Conservation (phyloP, 257 asterid genomes). For the Osmanthus fragrans region DNA sequence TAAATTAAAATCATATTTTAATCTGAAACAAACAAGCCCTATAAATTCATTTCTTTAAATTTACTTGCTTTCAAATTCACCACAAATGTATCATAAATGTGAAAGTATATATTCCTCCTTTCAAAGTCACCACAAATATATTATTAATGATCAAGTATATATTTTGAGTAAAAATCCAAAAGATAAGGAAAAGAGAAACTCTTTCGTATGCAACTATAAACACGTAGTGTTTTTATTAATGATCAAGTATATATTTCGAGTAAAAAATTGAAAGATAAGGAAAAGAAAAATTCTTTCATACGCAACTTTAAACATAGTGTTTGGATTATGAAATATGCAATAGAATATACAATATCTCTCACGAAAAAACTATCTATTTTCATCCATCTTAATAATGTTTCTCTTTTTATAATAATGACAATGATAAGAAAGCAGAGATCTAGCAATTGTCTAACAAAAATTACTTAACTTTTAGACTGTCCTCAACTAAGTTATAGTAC, state of each 20-base stretch:
- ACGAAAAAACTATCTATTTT: neutral
- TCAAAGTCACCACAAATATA: neutral
- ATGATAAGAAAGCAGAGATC: neutral
- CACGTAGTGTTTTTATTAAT: too few species aligned
- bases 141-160: neutral
- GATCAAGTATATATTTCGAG: neutral
- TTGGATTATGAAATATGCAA: neutral
- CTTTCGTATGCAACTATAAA: neutral
- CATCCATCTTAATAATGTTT: neutral
- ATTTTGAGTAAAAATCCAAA: neutral
- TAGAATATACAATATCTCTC: neutral
- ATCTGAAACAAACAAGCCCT: too few species aligned
- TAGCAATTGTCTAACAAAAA: neutral
- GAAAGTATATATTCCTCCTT: neutral
- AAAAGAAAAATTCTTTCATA: too few species aligned
- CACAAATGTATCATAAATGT: too few species aligned
- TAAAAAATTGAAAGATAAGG: neutral
- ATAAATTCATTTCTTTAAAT: too few species aligned
- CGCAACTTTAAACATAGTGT: neutral
- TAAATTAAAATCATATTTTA: too few species aligned
- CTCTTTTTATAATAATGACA: neutral
- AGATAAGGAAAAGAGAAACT: neutral
- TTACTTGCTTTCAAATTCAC: too few species aligned
- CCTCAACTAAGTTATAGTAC: neutral
- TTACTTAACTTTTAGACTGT: neutral